Base-by-base conservation (phyloP, 176 grass and related monocot genomes). In the Oryza officinalis region DNA sequence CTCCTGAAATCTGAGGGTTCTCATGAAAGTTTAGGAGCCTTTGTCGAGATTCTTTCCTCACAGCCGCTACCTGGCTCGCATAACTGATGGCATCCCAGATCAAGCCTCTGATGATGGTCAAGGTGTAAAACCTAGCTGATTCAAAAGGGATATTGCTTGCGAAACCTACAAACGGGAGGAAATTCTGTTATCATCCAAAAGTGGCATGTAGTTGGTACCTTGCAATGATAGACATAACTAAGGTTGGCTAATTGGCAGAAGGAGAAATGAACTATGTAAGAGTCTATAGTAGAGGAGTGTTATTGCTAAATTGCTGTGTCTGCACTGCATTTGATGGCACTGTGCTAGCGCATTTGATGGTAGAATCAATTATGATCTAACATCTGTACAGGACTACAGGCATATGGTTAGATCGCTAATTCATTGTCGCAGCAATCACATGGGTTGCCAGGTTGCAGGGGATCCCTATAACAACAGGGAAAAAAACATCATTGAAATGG, bases 81-180 rank as follows among this genome's bases (percentile, higher is more conserved):
- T 78, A 92, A 70, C 69, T 88, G 47, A 97, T 76, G 72, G 81
- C 84, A 47, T 95, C 85, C 79, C 85, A 84, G 2, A 91, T 11
- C 64, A 93, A 63, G 45, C 89, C 83, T 81, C 83, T 93, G 64
- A 93, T 32, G 54, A 89, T 80, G 37, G 87, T 72, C 63, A 80
- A 8, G 7, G 84, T 66, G 44, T 88, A 87, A 69, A 64, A 83
- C 81, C 85, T 89, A 71, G 87, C 91, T 27, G 85, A 88, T 69
- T 95, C 92, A 2, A 95, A 73, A 50, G 76, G 43, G 15, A 41
- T 20, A 43, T 73, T 88, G 70, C 76, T 91, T 25, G 76, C 77
- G 84, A 90, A 81, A 80, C 87, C 95, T 93, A 44, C 50, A 86
- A 15, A 52, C 20, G 1, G 30, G 57, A 27, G 63, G 26, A 3